These are phyloP conservation scores for Porphyrellus cyaneotinctus DNA, from an alignment of 768 basidiomycete species.

Conservation along the genomic window DNA sequence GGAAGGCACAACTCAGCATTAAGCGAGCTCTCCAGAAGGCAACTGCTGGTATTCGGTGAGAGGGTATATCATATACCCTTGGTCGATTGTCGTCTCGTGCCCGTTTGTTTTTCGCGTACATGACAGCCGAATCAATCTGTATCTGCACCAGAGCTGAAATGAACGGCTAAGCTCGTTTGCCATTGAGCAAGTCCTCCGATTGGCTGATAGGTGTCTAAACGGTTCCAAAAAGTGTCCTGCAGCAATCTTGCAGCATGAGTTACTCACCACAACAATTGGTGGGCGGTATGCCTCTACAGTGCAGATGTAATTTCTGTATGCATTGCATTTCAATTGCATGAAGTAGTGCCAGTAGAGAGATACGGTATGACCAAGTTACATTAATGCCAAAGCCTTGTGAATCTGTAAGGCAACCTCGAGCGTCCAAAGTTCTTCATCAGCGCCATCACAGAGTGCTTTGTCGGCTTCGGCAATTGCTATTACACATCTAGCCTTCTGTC, in stretches of 20 bases:
- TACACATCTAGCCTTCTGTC: slow-evolving; percentile 77
- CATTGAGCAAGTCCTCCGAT: too few relatives aligned
- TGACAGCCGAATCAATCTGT: slow-evolving; percentile 14
- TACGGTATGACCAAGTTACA: not conserved
- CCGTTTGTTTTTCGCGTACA: slow-evolving; percentile 8
- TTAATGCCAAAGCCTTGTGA: slow-evolving; percentile 54
- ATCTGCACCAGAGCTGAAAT: too few relatives aligned
- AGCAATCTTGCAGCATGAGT: too few relatives aligned
- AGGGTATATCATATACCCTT: slow-evolving; percentile 4
- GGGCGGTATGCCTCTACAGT: too few relatives aligned
- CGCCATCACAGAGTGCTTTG: slow-evolving; percentile 93
- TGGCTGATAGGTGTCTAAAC: too few relatives aligned
- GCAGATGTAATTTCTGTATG: too few relatives aligned
- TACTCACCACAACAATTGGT: too few relatives aligned
- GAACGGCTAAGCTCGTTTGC: too few relatives aligned
- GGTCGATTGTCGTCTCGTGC: slow-evolving; percentile 14
- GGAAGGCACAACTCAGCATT: slow-evolving; percentile 92
- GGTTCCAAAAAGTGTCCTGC: too few relatives aligned
- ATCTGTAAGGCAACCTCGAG: slow-evolving; percentile 83
- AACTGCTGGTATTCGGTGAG: slow-evolving; percentile 81
- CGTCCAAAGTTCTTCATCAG: slow-evolving; percentile 95
- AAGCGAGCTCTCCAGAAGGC: slow-evolving; percentile 99
- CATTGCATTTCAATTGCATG: not conserved
- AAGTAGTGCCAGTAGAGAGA: not conserved
- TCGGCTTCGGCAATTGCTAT: slow-evolving; percentile 91